phyloP scores from a whole-genome alignment of 768 basidiomycete species.

The Termitomyces sp. region DNA sequence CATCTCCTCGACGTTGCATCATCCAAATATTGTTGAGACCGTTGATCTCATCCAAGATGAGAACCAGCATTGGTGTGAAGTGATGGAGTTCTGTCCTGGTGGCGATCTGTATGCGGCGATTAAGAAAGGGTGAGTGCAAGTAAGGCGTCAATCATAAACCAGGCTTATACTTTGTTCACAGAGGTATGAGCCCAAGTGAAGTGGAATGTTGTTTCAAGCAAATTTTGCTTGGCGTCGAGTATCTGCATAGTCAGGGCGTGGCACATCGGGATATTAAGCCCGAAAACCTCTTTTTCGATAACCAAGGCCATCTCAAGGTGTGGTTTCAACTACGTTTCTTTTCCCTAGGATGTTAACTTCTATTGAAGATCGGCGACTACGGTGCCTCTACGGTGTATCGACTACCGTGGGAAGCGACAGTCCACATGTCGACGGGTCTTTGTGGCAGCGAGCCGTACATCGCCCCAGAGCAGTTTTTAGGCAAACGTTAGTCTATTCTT shows the following conservation, averaged over 20 bases:
- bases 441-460: conserved; percentile 99
- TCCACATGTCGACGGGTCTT: conserved; percentile 95
- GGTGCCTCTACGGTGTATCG: conserved; percentile 99
- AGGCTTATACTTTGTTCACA: conserved; percentile 17
- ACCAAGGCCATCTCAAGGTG: conserved; percentile 90
- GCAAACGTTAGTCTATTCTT: conserved; percentile 76
- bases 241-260: conserved; percentile 94
- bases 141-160: conserved; percentile 6
- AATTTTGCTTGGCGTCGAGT: conserved; percentile 81
- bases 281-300: conserved; percentile 95
- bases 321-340: conserved; percentile 7
- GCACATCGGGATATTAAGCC: conserved; percentile 98
- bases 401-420: conserved; percentile 95
- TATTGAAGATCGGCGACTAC: conserved; percentile 86
- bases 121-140: conserved; percentile 72
- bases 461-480: conserved; percentile 94
- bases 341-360: conserved; percentile 1
- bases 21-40: conserved; percentile 94
- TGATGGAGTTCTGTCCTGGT: conserved; percentile 99
- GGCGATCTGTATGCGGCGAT: conserved; percentile 98
- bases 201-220: conserved; percentile 99
- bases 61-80: conserved; percentile 94
- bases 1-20: conserved; percentile 93
- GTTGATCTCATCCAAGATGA: conserved; percentile 99
- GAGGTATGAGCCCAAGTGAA: conserved; percentile 79